Percentiles rank a stretch among this genome's conserved stretches.
phyloP scores from a whole-genome alignment of 208 protist genomes.

The Crithidia sp. region DNA sequence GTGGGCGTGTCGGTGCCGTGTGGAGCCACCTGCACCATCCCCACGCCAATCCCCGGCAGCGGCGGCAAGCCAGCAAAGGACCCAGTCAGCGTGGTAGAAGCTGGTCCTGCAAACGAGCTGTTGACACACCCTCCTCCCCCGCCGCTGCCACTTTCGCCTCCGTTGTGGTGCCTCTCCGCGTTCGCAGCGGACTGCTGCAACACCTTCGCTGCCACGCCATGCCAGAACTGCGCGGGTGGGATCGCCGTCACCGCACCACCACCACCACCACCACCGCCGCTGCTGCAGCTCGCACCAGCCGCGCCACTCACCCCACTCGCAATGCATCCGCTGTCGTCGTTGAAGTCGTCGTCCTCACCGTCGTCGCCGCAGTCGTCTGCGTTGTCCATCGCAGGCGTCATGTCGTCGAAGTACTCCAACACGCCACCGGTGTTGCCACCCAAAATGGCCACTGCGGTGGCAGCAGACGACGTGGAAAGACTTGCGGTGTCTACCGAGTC shows the following conservation, averaged over 20 bases:
- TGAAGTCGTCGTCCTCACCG: neutral
- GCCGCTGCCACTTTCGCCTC: neutral
- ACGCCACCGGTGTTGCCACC: neutral
- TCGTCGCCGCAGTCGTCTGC: neutral
- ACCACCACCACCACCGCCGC: neutral
- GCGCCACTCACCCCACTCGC: no score
- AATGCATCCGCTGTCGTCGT: neutral
- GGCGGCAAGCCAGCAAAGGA: constrained; percentile 4
- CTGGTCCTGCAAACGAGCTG: constrained; percentile 13
- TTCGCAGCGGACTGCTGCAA: constrained; percentile 18
- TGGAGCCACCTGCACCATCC: neutral
- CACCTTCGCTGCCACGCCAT: constrained; percentile 25
- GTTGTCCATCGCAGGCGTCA: neutral
- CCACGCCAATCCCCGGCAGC: neutral
- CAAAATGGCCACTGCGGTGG: constrained; percentile 10
- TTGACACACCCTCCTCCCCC: neutral
- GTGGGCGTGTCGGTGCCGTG: neutral
- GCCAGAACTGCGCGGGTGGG: constrained; percentile 29
- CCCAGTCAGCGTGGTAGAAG: constrained; percentile 10
- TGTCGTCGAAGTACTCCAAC: constrained; percentile 3
- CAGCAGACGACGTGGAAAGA: constrained; percentile 15
- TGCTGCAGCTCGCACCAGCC: no score
- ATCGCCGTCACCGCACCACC: neutral
- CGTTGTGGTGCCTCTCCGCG: neutral
- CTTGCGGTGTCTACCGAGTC: constrained; percentile 1